Evolutionary conservation across 2,329 filamentous ascomycete species (phyloP).

Genomic region (Diaporthe longicolla): DNA sequence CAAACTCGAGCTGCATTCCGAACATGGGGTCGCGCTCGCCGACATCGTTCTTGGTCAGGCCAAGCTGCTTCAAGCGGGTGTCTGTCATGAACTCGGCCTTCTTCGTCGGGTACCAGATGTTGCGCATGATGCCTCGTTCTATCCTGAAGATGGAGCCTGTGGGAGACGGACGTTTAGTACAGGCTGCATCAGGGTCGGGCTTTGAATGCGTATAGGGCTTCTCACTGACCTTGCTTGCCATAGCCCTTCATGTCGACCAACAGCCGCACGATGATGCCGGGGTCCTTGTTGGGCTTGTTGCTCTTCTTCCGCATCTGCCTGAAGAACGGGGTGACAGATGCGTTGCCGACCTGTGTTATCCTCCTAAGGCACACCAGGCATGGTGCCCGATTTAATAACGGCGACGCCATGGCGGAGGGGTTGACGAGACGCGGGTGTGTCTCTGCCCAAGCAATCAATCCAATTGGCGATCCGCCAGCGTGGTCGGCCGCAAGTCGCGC

Average conservation of each 20-base stretch:
- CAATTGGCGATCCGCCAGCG: slow-evolving; percentile 17
- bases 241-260: slow-evolving; percentile 57
- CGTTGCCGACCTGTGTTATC: slow-evolving; percentile 44
- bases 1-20: slow-evolving; percentile 37
- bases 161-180: not conserved
- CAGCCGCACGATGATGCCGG: slow-evolving; percentile 61
- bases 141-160: slow-evolving; percentile 52
- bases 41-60: slow-evolving; percentile 48
- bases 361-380: slow-evolving; percentile 49
- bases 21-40: slow-evolving; percentile 51
- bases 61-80: slow-evolving; percentile 50
- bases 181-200: not conserved
- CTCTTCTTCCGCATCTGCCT: slow-evolving; percentile 55
- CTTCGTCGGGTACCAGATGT: slow-evolving; percentile 52
- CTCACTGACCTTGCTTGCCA: slow-evolving; percentile 54
- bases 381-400: slow-evolving; percentile 45
- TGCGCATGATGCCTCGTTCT: slow-evolving; percentile 55
- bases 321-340: slow-evolving; percentile 45
- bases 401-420: slow-evolving; percentile 44
- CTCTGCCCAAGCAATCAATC: slow-evolving; percentile 30
- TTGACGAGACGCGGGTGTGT: slow-evolving; percentile 13
- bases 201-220: slow-evolving; percentile 20
- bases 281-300: slow-evolving; percentile 52
- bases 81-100: slow-evolving; percentile 56
- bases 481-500: slow-evolving; percentile 12